Percentiles rank a stretch among this genome's conserved stretches.
Conservation (phyloP, 768 basidiomycete species). For the Podaxis rugospora region DNA sequence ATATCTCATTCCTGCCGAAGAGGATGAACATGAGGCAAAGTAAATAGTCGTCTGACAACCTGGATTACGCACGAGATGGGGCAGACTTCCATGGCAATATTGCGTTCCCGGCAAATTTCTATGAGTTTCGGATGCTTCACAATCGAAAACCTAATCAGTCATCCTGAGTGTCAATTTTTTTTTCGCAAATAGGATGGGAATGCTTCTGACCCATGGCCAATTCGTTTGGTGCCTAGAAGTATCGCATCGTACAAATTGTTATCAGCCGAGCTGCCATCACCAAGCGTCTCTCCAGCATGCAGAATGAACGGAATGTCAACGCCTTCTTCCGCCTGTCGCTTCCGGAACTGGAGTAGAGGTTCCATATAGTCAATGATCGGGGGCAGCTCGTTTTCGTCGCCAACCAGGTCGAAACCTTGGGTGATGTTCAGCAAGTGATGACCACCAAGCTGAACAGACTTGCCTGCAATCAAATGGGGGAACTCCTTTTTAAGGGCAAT, state of each 20-base stretch:
- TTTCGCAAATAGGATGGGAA: background rate
- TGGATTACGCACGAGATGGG: constrained; percentile 54
- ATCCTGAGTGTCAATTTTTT: background rate
- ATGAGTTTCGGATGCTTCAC: constrained; percentile 19
- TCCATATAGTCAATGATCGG: constrained; percentile 63
- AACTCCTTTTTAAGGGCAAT: constrained; percentile 69
- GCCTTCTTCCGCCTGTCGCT: constrained; percentile 50
- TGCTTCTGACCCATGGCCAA: constrained; percentile 66
- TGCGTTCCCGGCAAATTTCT: background rate
- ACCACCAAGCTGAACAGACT: background rate
- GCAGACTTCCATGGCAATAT: background rate
- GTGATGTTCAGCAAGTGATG: background rate
- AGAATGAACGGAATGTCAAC: constrained; percentile 74
- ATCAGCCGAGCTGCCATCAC: constrained; percentile 69
- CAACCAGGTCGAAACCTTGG: constrained; percentile 78
- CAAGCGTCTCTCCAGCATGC: constrained; percentile 78
- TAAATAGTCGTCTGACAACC: constrained; percentile 1
- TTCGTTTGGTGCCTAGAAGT: constrained; percentile 71
- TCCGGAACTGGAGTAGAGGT: constrained; percentile 54
- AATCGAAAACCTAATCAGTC: constrained; percentile 53
- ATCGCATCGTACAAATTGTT: constrained; percentile 77
- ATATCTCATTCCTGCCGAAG: constrained; percentile 59
- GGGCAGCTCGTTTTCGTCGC: constrained; percentile 57
- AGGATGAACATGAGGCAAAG: background rate
- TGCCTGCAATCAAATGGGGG: constrained; percentile 70